Evolutionary conservation across 305 asterid genomes (phyloP).

Genomic region (Ilex paraguariensis): DNA sequence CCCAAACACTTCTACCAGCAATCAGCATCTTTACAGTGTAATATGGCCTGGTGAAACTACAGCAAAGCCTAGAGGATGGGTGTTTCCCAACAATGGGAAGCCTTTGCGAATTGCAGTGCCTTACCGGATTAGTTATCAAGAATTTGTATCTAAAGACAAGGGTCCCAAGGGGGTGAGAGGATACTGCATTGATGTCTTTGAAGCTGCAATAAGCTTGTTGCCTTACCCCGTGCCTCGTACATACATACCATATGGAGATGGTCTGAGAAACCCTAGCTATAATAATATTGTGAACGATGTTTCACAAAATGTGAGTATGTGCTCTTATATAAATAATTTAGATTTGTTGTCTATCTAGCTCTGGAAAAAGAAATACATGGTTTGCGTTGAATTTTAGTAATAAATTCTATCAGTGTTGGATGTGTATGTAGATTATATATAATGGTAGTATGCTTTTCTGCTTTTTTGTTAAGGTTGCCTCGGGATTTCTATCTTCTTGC

Average conservation of each 20-base stretch:
- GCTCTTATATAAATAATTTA: neutral
- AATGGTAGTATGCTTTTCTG: too few species aligned
- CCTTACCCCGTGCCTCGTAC: conserved; percentile 52
- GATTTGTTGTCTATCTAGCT: neutral
- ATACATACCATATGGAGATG: conserved; percentile 45
- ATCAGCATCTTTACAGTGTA: conserved; percentile 34
- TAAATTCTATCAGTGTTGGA: neutral
- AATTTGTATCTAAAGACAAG: conserved; percentile 33
- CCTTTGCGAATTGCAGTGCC: conserved; percentile 50
- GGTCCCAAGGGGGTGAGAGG: conserved; percentile 35
- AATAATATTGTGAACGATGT: conserved; percentile 38
- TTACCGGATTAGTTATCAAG: conserved; percentile 34
- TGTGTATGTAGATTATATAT: too few species aligned
- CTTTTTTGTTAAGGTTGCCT: too few species aligned
- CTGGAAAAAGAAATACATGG: neutral
- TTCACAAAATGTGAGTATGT: conserved; percentile 43
- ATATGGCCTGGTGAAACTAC: conserved; percentile 53
- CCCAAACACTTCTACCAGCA: conserved; percentile 34
- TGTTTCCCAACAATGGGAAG: conserved; percentile 44
- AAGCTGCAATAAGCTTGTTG: conserved; percentile 48
- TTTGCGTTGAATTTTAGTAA: neutral
- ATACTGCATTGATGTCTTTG: conserved; percentile 54
- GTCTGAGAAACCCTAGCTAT: conserved; percentile 41
- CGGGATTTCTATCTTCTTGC: neutral
- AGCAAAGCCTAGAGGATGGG: conserved; percentile 61